phyloP scores from a whole-genome alignment of 805 yeast genomes.

The Candida sphagnicola region DNA sequence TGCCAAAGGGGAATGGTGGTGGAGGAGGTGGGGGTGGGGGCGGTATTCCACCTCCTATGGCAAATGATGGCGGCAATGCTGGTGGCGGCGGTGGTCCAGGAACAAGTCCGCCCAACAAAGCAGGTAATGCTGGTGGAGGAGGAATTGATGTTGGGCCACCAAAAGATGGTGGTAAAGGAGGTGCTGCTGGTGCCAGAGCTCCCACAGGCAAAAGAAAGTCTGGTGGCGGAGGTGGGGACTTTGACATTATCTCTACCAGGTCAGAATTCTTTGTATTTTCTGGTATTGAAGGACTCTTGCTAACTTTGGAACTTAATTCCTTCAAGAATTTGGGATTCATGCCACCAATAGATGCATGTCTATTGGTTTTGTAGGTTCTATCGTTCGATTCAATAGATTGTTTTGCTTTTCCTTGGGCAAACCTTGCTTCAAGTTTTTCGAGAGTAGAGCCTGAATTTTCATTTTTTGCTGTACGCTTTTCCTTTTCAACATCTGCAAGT shows the following conservation, averaged over 20 bases:
- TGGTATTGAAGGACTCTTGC: slow-evolving; percentile 35
- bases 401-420: slow-evolving; percentile 41
- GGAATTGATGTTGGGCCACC: slow-evolving; percentile 14
- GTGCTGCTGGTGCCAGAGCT: slow-evolving; percentile 26
- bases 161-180: slow-evolving; percentile 15
- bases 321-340: slow-evolving; percentile 49
- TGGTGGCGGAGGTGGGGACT: slow-evolving; percentile 6
- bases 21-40: slow-evolving; percentile 27
- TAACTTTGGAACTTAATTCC: slow-evolving; percentile 51
- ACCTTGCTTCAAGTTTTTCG: slow-evolving; percentile 40
- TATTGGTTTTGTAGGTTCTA: slow-evolving; percentile 22
- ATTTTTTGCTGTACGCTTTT: slow-evolving; percentile 9
- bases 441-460: slow-evolving; percentile 17
- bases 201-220: slow-evolving; percentile 11
- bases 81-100: slow-evolving; percentile 21
- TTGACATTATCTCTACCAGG: neutral
- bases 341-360: slow-evolving; percentile 32
- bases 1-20: slow-evolving; percentile 18
- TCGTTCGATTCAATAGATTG: slow-evolving; percentile 9
- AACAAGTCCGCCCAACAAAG: slow-evolving; percentile 6
- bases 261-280: slow-evolving; percentile 5
- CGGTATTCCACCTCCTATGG: slow-evolving; percentile 10
- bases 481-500: slow-evolving; percentile 19
- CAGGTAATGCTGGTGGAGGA: slow-evolving; percentile 20
- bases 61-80: slow-evolving; percentile 9